These are phyloP conservation scores for Collariella sp. DNA, from an alignment of 495 filamentous ascomycete species.

Conservation along the genomic window DNA sequence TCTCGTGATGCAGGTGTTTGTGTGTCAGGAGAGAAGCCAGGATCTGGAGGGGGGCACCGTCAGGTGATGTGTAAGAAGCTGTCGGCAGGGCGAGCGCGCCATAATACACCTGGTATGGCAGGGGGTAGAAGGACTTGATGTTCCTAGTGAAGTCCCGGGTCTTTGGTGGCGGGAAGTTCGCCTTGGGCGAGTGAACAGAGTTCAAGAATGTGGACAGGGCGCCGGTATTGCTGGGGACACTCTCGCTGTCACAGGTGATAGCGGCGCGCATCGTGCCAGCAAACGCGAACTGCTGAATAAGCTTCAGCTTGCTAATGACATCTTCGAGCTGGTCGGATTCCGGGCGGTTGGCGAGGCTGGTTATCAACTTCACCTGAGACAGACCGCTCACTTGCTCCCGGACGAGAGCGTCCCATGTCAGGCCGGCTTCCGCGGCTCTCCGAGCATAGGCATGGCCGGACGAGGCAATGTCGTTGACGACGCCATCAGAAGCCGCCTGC, in stretches of 20 bases:
- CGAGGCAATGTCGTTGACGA: slow-evolving; percentile 82
- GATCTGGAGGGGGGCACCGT: slow-evolving; percentile 72
- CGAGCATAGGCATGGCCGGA: slow-evolving; percentile 80
- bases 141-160: slow-evolving; percentile 30
- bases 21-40: slow-evolving; percentile 92
- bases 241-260: slow-evolving; percentile 75
- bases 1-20: slow-evolving; percentile 94
- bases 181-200: slow-evolving; percentile 41
- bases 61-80: slow-evolving; percentile 69
- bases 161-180: slow-evolving; percentile 29
- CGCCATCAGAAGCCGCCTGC: slow-evolving; percentile 74
- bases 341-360: slow-evolving; percentile 44
- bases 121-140: slow-evolving; percentile 77
- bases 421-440: slow-evolving; percentile 67
- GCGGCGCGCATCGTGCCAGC: slow-evolving; percentile 60
- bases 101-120: slow-evolving; percentile 97
- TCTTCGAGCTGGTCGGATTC: slow-evolving; percentile 58
- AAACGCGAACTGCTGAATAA: slow-evolving; percentile 73
- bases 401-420: slow-evolving; percentile 60
- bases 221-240: slow-evolving; percentile 57
- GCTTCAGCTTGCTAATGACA: slow-evolving; percentile 74
- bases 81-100: slow-evolving; percentile 72
- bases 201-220: slow-evolving; percentile 64
- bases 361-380: slow-evolving; percentile 80
- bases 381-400: slow-evolving; percentile 78